Percentiles rank a stretch among this genome's conserved stretches.
Evolutionary conservation across 768 basidiomycete species (phyloP).

Genomic region (Cubamyces sp.): DNA sequence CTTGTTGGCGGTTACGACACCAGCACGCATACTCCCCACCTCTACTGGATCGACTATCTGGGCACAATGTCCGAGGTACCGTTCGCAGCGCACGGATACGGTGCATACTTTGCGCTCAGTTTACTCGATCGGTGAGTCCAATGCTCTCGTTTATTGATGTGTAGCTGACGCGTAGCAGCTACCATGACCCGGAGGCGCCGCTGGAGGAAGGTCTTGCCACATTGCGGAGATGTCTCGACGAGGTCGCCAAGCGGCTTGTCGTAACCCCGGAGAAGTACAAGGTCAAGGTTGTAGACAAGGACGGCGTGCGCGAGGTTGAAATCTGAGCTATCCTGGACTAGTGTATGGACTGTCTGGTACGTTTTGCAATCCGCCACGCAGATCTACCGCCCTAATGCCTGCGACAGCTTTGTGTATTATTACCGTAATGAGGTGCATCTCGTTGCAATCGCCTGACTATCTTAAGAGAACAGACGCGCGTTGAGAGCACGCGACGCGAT

Average conservation of each 20-base stretch:
- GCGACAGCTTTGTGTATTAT: slow-evolving; percentile 1
- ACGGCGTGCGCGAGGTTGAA: slow-evolving; percentile 83
- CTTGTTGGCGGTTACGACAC: slow-evolving; percentile 93
- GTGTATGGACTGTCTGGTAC: slow-evolving; percentile 7
- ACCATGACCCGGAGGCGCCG: slow-evolving; percentile 86
- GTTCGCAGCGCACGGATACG: slow-evolving; percentile 95
- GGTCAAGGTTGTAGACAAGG: slow-evolving; percentile 90
- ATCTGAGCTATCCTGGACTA: slow-evolving; percentile 43
- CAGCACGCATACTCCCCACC: slow-evolving; percentile 66
- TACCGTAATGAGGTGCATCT: not conserved
- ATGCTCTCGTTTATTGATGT: not conserved
- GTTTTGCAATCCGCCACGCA: not conserved
- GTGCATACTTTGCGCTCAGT: slow-evolving; percentile 88
- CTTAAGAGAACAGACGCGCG: no score
- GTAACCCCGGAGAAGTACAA: slow-evolving; percentile 83
- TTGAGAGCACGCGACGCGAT: no score
- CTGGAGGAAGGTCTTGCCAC: slow-evolving; percentile 86
- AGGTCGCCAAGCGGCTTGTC: slow-evolving; percentile 83
- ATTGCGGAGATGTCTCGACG: slow-evolving; percentile 84
- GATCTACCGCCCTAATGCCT: not conserved
- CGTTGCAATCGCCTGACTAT: not conserved
- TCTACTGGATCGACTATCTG: slow-evolving; percentile 97
- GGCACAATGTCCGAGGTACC: slow-evolving; percentile 89
- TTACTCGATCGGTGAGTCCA: slow-evolving; percentile 80
- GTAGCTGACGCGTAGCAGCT: slow-evolving; percentile 48